Evolutionary conservation across 192 early-diverging fungal species (phyloP), one percentile per base, ranked within the genome.

Genomic region (Ambispora gerdemannii): DNA sequence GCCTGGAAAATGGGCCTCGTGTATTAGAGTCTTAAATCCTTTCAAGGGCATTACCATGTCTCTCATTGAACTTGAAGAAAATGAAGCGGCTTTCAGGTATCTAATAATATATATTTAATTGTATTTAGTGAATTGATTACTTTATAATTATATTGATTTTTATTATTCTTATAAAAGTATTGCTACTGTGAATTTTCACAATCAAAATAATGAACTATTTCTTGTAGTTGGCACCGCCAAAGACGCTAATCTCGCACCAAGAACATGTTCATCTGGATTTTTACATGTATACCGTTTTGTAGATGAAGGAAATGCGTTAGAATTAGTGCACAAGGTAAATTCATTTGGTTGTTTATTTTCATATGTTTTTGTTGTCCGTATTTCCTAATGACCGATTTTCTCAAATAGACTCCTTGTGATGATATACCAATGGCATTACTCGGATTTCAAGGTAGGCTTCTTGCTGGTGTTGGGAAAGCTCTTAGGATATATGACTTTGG

Each of bases 401-500:
- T 13, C 49, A 36, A 25, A 49, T 61, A 70, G 73, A 99, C 97
- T n/a, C 81, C 83, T 17, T 72, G 93, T 1, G 95, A 97, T 50
- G 93, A 88, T 38, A 83, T 93, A 13, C 95, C 96, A 11, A 81
- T 89, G 52, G 92, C 93, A 3, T 70, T 99, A 30, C 78, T 88
- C 33, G 76, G 84, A 22, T 98, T 99, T 84, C 90, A 92, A 73
- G 96, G 96, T 17, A 78, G 88, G 25, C 78, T 97, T 34, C 75
- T 96, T 34, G 97, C 93, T n/a, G 94, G 91, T 27, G 80, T 94
- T 71, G 96, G 96, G 31, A 87, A 88, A 74, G 81, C 84, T 0
- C 80, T 99, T 31, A 86, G 95, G 7, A 91, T 99, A 50, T 99
- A 97, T 71, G 96, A 94, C 73, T 63, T 96, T 30, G 97, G 97